A percentile compares a stretch with the other conserved stretches of the same genome.
Conservation (phyloP, 805 yeast species). For the Kuraishia piskuri region DNA sequence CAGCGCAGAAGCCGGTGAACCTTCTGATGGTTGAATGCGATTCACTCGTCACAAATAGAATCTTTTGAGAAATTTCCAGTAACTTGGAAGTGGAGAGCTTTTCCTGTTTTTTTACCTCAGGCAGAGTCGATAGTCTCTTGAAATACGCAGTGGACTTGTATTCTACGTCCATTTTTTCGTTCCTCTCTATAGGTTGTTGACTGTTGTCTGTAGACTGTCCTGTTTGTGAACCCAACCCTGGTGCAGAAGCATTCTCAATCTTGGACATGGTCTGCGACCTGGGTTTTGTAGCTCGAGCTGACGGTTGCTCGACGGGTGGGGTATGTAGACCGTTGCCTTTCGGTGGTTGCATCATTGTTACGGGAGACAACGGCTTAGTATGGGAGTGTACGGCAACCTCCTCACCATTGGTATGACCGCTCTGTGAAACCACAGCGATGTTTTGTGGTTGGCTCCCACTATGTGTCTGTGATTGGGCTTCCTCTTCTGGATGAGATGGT, state of each 20-base stretch:
- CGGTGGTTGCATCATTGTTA: background rate
- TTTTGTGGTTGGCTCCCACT: too few relatives aligned
- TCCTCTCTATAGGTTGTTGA: constrained; percentile 21
- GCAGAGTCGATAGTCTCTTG: constrained; percentile 54
- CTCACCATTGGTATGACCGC: background rate
- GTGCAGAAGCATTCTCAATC: constrained; percentile 20
- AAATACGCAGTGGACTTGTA: constrained; percentile 55
- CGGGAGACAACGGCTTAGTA: background rate
- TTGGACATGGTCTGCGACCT: constrained; percentile 5
- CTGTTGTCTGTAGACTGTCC: constrained; percentile 23
- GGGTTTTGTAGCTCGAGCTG: background rate
- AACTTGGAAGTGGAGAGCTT: constrained; percentile 13
- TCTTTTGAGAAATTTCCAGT: constrained; percentile 46
- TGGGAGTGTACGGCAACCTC: background rate
- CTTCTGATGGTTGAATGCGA: constrained; percentile 51
- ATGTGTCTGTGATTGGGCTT: background rate
- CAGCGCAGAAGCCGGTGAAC: constrained; percentile 49
- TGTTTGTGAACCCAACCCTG: constrained; percentile 8
- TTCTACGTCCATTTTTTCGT: constrained; percentile 31
- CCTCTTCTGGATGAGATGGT: background rate
- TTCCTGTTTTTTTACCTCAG: constrained; percentile 28
- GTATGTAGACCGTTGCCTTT: background rate
- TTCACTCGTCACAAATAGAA: constrained; percentile 56
- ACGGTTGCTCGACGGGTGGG: background rate
- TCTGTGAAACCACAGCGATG: background rate